These are phyloP conservation scores for Diaporthe sp. DNA, from an alignment of 2,329 filamentous ascomycete species.

Conservation along the genomic window DNA sequence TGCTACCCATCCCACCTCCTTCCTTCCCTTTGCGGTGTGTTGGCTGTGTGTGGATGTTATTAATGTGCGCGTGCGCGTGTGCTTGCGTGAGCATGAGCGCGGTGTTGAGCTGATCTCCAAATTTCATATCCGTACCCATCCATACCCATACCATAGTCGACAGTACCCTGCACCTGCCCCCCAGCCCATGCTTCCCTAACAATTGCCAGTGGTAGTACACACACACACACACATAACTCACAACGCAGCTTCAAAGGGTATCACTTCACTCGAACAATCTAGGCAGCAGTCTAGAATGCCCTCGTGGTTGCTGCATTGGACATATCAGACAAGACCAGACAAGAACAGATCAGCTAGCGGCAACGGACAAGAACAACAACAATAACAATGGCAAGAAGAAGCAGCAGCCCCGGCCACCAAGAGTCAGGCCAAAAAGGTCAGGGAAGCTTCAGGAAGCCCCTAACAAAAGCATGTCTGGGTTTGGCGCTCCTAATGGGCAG, in stretches of 20 bases:
- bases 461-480: conserved; percentile 31
- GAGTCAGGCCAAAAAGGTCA: background rate
- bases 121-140: conserved; percentile 13
- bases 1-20: conserved; percentile 26
- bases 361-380: background rate
- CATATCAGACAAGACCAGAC: background rate
- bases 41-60: conserved; percentile 7
- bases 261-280: background rate
- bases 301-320: conserved; percentile 7
- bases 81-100: background rate
- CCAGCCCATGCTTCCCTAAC: conserved; percentile 9
- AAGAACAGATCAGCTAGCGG: background rate
- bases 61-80: background rate
- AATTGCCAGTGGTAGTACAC: background rate
- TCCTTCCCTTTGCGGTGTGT: conserved; percentile 11
- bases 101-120: conserved; percentile 10
- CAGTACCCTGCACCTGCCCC: background rate
- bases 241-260: background rate
- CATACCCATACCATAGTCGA: background rate
- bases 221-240: background rate
- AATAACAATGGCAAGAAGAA: background rate
- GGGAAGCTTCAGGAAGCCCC: conserved; percentile 15
- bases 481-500: conserved; percentile 21
- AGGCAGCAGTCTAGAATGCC: background rate
- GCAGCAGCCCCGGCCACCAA: background rate